Evolutionary conservation across 495 filamentous ascomycete genomes (phyloP), one percentile per base, ranked within the genome.

Genomic region (Podospora comata): DNA sequence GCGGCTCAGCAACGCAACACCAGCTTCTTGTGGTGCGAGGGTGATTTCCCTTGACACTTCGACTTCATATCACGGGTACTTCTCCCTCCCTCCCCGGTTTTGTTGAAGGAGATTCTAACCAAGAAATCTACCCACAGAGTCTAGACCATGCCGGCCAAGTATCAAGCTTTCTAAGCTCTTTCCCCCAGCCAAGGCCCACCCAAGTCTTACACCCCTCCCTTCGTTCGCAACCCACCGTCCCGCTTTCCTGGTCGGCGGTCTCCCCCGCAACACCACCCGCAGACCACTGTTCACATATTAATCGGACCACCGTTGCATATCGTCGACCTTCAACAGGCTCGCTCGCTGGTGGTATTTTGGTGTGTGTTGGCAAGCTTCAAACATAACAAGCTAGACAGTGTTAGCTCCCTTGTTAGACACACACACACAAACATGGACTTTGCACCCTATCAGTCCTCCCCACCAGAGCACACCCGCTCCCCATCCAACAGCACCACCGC

Each of bases 381-480:
- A 48, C 39, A 48, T 2, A 48, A 48, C 9, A 48, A 48, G 39
- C 15, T 6, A 32, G 30, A 23, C 23, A 23, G 23, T 23, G 23
- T 11, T 48, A 48, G 39, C 39, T 48, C 39, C 39, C 39, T 48
- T 48, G 39, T 48, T 48, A 48, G n/a, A 30, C n/a, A 60, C 4
- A 66, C 44, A 61, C 9, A 26, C n/a, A 64, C 20, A 4, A 65
- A 54, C 53, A 96, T 96, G 91, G 92, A 97, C 79, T 98, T 98
- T 79, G 94, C 94, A 30, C 94, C 94, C 34, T 98, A 98, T 80
- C 94, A 98, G 84, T 85, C 93, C 79, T 89, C 89, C 67, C 89
- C 90, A 15, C 93, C 93, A 26, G 92, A 94, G 83, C 82, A 86
- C 72, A 87, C 88, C 58, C 86, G 90, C 78, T 94, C 89, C 18